A percentile compares a stretch with the other conserved stretches of the same genome.
Conservation (phyloP, 495 filamentous ascomycete species). For the Letharia columbiana region DNA sequence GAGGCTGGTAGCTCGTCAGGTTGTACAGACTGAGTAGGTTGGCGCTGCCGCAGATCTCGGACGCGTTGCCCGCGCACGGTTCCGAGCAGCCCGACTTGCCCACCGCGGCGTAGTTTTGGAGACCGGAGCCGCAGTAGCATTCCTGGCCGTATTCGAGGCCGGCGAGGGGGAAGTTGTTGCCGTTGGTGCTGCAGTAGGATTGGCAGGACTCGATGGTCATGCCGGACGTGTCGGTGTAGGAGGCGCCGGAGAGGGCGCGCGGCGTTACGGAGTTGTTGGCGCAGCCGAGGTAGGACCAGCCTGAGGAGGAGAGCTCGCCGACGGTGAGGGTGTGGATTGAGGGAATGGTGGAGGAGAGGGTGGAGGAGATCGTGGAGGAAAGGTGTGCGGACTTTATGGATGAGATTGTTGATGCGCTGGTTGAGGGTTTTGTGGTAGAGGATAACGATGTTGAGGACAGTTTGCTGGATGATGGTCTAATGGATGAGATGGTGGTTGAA, state of each 20-base stretch:
- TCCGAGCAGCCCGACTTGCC: not conserved
- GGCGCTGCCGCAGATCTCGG: not conserved
- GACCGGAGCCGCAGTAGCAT: slow-evolving; percentile 27
- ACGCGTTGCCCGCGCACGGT: not conserved
- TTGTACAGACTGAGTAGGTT: not conserved
- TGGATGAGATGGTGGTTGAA: not conserved
- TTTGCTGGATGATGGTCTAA: not conserved
- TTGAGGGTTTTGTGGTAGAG: not conserved
- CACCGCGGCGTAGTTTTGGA: not conserved
- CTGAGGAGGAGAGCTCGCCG: slow-evolving; percentile 12
- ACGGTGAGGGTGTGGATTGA: slow-evolving; percentile 3
- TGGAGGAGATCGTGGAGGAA: not conserved
- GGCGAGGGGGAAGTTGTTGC: slow-evolving; percentile 28
- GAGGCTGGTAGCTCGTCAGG: not conserved
- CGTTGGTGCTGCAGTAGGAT: slow-evolving; percentile 30
- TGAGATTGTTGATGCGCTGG: not conserved
- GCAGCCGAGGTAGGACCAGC: slow-evolving; percentile 25
- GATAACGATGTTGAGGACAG: not conserved
- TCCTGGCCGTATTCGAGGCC: slow-evolving; percentile 30
- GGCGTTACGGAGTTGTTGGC: slow-evolving; percentile 28
- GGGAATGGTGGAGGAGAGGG: not conserved
- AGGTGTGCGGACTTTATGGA: not conserved
- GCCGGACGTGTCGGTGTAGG: slow-evolving; percentile 26
- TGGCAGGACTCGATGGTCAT: slow-evolving; percentile 40
- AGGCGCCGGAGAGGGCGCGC: slow-evolving; percentile 24